Percentiles rank a stretch among this genome's conserved stretches.
Evolutionary conservation across 441 rosid species (phyloP).

Genomic region (Kokia cookei): DNA sequence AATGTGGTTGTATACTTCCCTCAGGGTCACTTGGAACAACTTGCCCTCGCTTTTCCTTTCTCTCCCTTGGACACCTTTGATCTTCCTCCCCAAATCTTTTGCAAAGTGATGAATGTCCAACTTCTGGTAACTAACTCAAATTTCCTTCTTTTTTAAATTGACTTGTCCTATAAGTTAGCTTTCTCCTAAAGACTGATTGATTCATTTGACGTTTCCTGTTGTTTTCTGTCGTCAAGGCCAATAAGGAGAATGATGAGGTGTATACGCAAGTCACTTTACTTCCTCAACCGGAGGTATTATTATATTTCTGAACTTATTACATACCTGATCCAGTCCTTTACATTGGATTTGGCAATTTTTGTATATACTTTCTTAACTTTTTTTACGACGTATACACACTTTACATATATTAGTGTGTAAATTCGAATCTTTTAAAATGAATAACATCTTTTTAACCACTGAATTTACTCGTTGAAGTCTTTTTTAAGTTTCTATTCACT

Average conservation of each 20-base stretch:
- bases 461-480: no score
- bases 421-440: no score
- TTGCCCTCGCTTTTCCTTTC: constrained; percentile 46
- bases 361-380: no score
- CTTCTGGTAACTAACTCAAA: constrained; percentile 51
- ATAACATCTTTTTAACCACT: no score
- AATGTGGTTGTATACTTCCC: constrained; percentile 81
- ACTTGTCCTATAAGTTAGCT: constrained; percentile 20
- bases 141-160: constrained; percentile 13
- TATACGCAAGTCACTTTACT: constrained; percentile 75
- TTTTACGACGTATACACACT: no score
- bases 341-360: no score
- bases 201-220: constrained; percentile 19
- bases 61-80: constrained; percentile 52
- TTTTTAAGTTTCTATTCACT: no score
- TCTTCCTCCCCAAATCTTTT: constrained; percentile 74
- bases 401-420: no score
- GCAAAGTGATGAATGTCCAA: constrained; percentile 87
- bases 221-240: constrained; percentile 46
- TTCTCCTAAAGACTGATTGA: background rate
- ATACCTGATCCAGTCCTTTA: no score
- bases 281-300: constrained; percentile 75
- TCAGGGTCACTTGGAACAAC: constrained; percentile 89
- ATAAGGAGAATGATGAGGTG: constrained; percentile 92
- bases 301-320: background rate